These are phyloP conservation scores for Ophiostoma sp. DNA, from an alignment of 2,329 filamentous ascomycete genomes.

Conservation along the genomic window DNA sequence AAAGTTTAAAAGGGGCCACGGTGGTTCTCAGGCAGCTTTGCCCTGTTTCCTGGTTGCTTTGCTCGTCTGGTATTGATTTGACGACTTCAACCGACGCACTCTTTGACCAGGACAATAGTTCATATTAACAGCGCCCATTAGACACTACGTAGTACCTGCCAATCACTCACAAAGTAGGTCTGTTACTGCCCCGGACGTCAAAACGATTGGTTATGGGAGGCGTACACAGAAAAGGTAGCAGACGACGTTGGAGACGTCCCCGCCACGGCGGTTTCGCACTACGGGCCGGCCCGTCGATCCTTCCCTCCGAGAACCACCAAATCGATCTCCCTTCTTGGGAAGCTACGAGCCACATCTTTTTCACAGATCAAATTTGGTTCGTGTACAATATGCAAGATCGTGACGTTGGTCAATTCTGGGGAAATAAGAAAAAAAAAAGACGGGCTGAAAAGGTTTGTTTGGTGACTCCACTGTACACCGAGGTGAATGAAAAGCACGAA, in stretches of 20 bases:
- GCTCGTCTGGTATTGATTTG: not conserved
- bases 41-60: not conserved
- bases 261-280: not conserved
- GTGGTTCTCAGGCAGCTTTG: too few relatives aligned
- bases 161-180: not conserved
- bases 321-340: too few relatives aligned
- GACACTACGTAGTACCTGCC: not conserved
- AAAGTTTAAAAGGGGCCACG: not conserved
- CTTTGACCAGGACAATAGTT: not conserved
- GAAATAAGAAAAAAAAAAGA: not conserved
- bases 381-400: not conserved
- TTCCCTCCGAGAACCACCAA: not conserved
- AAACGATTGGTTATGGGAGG: not conserved
- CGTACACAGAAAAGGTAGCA: not conserved
- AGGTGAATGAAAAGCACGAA: not conserved
- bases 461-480: not conserved
- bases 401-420: not conserved
- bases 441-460: not conserved
- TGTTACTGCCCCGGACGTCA: not conserved
- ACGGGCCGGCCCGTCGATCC: constrained; percentile 13
- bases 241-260: not conserved
- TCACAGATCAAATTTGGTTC: not conserved
- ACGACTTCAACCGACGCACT: not conserved
- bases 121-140: not conserved
- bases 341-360: not conserved